These are phyloP conservation scores for Chrysanthemum makinoi DNA, from an alignment of 129 eudicot genomes.

Conservation along the genomic window DNA sequence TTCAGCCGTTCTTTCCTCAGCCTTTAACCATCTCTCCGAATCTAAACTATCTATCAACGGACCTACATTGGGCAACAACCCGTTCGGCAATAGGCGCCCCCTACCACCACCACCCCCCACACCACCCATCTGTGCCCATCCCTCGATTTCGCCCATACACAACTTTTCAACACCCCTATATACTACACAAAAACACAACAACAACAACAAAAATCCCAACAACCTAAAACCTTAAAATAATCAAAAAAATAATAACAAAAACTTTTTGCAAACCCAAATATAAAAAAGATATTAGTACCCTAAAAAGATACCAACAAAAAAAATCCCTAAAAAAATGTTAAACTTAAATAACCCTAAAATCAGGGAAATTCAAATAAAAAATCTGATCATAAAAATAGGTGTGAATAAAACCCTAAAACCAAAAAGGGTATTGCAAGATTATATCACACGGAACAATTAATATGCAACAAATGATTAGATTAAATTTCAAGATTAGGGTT, in stretches of 20 bases:
- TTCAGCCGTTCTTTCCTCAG: slow-evolving; percentile 87
- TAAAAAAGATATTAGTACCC: not conserved
- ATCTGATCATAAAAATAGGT: no score
- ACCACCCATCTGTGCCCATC: slow-evolving; percentile 59
- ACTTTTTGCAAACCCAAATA: slow-evolving; percentile 16
- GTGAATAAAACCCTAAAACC: no score
- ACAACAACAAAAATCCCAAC: slow-evolving; percentile 2
- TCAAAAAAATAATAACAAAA: not conserved
- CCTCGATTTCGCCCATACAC: slow-evolving; percentile 82
- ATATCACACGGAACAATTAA: no score
- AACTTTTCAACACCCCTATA: slow-evolving; percentile 22
- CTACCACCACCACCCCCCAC: slow-evolving; percentile 27
- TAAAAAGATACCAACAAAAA: no score
- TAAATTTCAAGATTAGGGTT: no score
- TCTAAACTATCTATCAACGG: slow-evolving; percentile 57
- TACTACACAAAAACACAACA: slow-evolving; percentile 12
- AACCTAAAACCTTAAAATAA: not conserved
- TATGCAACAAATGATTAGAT: no score
- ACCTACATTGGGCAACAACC: slow-evolving; percentile 73
- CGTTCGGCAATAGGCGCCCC: slow-evolving; percentile 57
- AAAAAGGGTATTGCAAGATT: no score
- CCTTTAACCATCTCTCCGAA: slow-evolving; percentile 73
- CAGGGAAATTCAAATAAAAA: no score
- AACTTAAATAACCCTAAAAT: no score
- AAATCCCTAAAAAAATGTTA: no score